Evolutionary conservation across 2,329 filamentous ascomycete species (phyloP), one percentile per base, ranked within the genome.

Genomic region (Bipolaris bicolor): DNA sequence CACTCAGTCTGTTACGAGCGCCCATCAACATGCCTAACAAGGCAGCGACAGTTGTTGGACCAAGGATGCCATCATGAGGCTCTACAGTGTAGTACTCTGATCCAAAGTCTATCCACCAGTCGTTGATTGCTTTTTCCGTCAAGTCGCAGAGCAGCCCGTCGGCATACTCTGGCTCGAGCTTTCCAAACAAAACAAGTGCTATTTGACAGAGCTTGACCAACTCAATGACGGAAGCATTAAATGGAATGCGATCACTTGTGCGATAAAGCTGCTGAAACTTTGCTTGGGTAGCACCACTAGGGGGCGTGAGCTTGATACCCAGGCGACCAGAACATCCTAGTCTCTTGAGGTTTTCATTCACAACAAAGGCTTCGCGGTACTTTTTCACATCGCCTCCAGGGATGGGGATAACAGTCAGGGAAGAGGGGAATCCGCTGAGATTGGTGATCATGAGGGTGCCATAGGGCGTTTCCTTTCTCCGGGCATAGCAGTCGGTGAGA

Each of bases 61-160:
- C 95, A 2, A 99, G 80, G 20, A 96, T 92, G 11, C 94, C 94
- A 77, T 99, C 95, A 9, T 90, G 90, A 1, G 95, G 94, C 75
- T 98, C 95, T 33, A 92, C 86, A 53, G 94, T 96, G 80, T 94
- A 97, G 70, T 95, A 89, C 64, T 98, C 94, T 0, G 88, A 89
- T 1, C 95, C 95, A 58, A 97, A 89, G 69, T 97, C 91, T 1
- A 90, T 88, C 95, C 95, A 98, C 95, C 95, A 99, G 74, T 97
- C 91, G 60, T 88, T 89, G 67, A 98, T 87, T 1, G 93, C 92
- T 60, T 85, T 88, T 75, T 99, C 95, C 0, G 95, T 98, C 41
- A 95, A 83, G 78, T 99, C 95, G 74, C 95, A 99, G 3, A 99
- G 84, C 22, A 97, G 79, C 0, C 95, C 95, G 70, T 99, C 95